These are phyloP conservation scores for Kwoniella mangroviensis DNA, from an alignment of 768 basidiomycete genomes.

Conservation along the genomic window DNA sequence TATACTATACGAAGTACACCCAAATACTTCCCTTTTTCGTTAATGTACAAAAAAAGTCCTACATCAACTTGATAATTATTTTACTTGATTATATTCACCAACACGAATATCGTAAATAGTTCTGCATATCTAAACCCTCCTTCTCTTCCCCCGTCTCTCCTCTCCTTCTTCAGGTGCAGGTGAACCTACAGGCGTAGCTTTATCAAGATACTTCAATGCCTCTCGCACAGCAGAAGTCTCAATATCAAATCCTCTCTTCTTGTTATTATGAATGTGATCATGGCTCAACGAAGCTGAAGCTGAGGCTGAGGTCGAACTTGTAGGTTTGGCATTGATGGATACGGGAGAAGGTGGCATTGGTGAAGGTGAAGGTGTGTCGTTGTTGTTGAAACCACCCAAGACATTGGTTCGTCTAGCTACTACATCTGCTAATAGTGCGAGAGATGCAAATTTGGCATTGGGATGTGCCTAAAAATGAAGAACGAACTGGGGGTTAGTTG, in stretches of 20 bases:
- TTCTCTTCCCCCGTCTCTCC: constrained; percentile 17
- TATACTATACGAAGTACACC: no score
- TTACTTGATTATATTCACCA: no score
- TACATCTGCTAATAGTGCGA: constrained; percentile 55
- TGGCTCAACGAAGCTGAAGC: constrained; percentile 12
- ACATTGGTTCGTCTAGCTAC: constrained; percentile 52
- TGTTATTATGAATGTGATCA: constrained; percentile 13
- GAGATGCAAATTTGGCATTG: constrained; percentile 49
- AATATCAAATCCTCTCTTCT: constrained; percentile 47
- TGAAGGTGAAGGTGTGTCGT: not conserved
- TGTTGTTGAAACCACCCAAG: constrained; percentile 18
- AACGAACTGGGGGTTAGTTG: not conserved
- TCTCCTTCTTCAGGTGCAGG: constrained; percentile 23
- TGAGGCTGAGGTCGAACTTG: not conserved
- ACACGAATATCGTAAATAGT: no score
- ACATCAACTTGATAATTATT: no score
- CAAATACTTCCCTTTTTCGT: no score
- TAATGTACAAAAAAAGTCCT: no score
- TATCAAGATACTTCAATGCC: constrained; percentile 50
- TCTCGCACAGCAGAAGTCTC: constrained; percentile 49
- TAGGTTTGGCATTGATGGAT: constrained; percentile 1
- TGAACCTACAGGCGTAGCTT: constrained; percentile 26
- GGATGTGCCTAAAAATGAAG: constrained; percentile 47
- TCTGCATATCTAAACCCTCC: constrained; percentile 1
- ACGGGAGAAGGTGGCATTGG: constrained; percentile 7